Evolutionary conservation across 306 rosid genomes (phyloP).

Genomic region (Vachellia collinsii): DNA sequence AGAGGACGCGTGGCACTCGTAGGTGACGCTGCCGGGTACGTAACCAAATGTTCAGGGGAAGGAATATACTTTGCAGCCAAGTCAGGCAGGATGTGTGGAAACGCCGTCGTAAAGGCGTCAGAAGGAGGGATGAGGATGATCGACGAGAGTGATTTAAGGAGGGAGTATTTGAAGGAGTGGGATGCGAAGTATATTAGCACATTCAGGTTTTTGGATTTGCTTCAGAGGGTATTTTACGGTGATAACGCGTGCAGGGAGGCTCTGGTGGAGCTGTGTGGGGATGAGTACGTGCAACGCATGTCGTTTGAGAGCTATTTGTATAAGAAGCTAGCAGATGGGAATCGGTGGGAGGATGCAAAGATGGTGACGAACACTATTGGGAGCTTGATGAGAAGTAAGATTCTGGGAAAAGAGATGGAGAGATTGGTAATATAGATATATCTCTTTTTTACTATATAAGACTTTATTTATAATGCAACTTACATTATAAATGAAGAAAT

Average conservation of each 20-base stretch:
- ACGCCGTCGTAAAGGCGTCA: slow-evolving; percentile 67
- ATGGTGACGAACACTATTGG: slow-evolving; percentile 63
- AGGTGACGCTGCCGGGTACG: slow-evolving; percentile 90
- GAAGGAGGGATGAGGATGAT: slow-evolving; percentile 74
- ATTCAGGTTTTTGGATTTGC: slow-evolving; percentile 70
- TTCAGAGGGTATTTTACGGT: slow-evolving; percentile 83
- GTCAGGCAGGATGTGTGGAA: slow-evolving; percentile 82
- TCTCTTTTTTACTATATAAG: background rate
- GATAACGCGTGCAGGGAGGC: slow-evolving; percentile 80
- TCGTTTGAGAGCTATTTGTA: slow-evolving; percentile 87
- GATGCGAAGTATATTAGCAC: slow-evolving; percentile 61
- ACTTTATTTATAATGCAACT: no score
- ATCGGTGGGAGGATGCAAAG: slow-evolving; percentile 63
- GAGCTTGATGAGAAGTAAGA: slow-evolving; percentile 64
- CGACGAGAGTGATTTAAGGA: slow-evolving; percentile 63
- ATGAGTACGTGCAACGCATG: slow-evolving; percentile 90
- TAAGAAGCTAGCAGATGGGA: slow-evolving; percentile 70
- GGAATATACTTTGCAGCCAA: slow-evolving; percentile 86
- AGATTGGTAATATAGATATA: slow-evolving; percentile 28
- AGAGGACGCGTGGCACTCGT: slow-evolving; percentile 82
- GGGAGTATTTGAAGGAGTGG: slow-evolving; percentile 84
- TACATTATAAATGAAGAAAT: background rate
- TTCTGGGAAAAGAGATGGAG: slow-evolving; percentile 44
- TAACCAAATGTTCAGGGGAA: slow-evolving; percentile 84
- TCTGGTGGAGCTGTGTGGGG: slow-evolving; percentile 89